Base-by-base conservation (phyloP, 2,329 filamentous ascomycete species). In the Botrytis sinoallii region DNA sequence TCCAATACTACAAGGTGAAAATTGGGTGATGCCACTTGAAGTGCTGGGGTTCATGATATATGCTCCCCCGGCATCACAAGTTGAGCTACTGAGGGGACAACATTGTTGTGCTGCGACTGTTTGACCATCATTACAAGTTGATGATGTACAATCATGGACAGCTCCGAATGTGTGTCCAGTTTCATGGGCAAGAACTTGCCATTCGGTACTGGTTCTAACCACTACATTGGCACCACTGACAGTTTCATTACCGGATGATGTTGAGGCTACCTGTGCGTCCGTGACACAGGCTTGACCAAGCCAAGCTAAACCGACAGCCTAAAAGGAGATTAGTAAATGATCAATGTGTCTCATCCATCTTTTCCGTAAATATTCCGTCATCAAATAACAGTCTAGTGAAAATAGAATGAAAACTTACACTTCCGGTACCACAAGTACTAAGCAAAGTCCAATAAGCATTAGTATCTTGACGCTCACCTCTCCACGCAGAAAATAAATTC, bases 41-140 rank as follows among this genome's bases (percentile, higher is more conserved):
- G 95, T 96, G 18, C 93, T 96, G 0, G 96, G 96, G 81, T 98
- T 98, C 96, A 99, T 99, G 83, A 99, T 94, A 83, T 90, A 99
- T 74, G 87, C 83, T n/a, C 89, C 91, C 60, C 86, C 85, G 35
- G 96, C 96, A 82, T 97, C 86, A 82, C 96, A 99, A 0, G 84
- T 86, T 75, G 82, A 14, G 84, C 79, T n/a, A 77, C 86, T 92
- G 12, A 97, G 85, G 0, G 95, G 96, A 79, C 96, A 99, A 82
- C 96, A 99, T 78, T 87, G 83, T 77, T 90, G 89, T 1, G 88
- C 85, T 72, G 83, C 85, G 76, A 90, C 87, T 2, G 84, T 83
- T 55, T 89, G 88, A 32, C 88, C 86, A 74, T 93, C 87, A 10
- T 80, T 79, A 81, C 95, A 98, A 3, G 91, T 88, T n/a, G 83